Evolutionary conservation across 192 early-diverging fungal genomes (phyloP).

Genomic region (Backusella macrospora): DNA sequence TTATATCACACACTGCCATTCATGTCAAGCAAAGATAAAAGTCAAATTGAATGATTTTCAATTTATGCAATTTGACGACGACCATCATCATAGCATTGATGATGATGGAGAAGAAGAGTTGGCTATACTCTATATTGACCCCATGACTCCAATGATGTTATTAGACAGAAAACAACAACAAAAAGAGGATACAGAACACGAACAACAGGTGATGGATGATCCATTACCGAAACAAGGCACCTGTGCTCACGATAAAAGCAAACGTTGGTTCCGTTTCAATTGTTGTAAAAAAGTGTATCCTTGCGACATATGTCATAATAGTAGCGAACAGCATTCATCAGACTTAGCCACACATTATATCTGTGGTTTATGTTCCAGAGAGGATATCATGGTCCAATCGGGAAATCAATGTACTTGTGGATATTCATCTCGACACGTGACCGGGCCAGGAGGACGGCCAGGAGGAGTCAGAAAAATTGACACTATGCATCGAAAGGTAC

Average conservation of each 20-base stretch:
- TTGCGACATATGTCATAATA: constrained; percentile 86
- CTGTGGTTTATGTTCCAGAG: constrained; percentile 85
- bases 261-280: constrained; percentile 92
- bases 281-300: constrained; percentile 86
- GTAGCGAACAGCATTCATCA: constrained; percentile 62
- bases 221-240: constrained; percentile 78
- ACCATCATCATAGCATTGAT: constrained; percentile 15
- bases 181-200: constrained; percentile 47
- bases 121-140: background rate
- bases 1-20: constrained; percentile 42
- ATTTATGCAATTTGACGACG: constrained; percentile 46
- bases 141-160: constrained; percentile 1
- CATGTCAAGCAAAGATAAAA: constrained; percentile 51
- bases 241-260: constrained; percentile 81
- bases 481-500: background rate
- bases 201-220: constrained; percentile 66
- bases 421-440: constrained; percentile 52
- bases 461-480: constrained; percentile 69
- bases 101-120: constrained; percentile 27
- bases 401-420: constrained; percentile 65
- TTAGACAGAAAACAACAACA: constrained; percentile 14
- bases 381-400: constrained; percentile 60
- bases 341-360: constrained; percentile 76
- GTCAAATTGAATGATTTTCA: constrained; percentile 53
- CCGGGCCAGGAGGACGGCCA: constrained; percentile 53